Conservation (phyloP, 1,284 basidiomycete species). For the Moesziomyces antarcticus region DNA sequence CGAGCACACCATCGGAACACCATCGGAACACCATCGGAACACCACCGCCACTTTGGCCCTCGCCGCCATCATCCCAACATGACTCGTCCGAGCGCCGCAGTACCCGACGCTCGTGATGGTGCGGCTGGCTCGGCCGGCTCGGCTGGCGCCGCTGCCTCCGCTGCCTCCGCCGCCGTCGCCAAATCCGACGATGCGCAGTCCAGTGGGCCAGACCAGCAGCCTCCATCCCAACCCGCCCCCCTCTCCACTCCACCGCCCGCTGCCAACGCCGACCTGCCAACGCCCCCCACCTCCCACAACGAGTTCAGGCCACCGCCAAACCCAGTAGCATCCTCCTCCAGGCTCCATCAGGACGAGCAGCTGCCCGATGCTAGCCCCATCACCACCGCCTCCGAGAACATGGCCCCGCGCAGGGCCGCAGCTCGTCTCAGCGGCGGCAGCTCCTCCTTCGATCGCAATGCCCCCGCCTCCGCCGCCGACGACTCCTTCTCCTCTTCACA, state of each 20-base stretch:
- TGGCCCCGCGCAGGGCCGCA: constrained; percentile 35
- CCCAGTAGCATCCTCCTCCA: constrained; percentile 36
- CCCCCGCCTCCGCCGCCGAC: constrained; percentile 12
- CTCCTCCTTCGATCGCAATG: constrained; percentile 33
- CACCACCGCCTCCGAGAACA: constrained; percentile 44
- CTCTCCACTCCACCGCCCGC: constrained; percentile 6
- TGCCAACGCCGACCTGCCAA: constrained; percentile 33
- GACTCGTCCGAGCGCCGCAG: too few species aligned
- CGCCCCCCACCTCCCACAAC: constrained; percentile 55
- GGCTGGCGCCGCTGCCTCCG: too few species aligned
- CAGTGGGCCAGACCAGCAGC: constrained; percentile 1
- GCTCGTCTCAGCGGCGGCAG: constrained; percentile 42
- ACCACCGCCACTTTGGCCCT: too few species aligned
- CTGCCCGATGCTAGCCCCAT: constrained; percentile 37
- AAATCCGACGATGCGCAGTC: too few species aligned
- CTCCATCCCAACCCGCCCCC: neutral
- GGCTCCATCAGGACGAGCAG: constrained; percentile 18
- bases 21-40: too few species aligned
- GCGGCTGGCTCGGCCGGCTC: too few species aligned
- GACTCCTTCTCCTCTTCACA: constrained; percentile 22
- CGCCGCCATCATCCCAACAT: too few species aligned
- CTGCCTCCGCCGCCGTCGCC: too few species aligned
- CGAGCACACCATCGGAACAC: too few species aligned
- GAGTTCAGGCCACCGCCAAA: constrained; percentile 41
- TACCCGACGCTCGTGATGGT: too few species aligned